Conservation (phyloP, 2,329 filamentous ascomycete species). For the Aspergillus fructus region DNA sequence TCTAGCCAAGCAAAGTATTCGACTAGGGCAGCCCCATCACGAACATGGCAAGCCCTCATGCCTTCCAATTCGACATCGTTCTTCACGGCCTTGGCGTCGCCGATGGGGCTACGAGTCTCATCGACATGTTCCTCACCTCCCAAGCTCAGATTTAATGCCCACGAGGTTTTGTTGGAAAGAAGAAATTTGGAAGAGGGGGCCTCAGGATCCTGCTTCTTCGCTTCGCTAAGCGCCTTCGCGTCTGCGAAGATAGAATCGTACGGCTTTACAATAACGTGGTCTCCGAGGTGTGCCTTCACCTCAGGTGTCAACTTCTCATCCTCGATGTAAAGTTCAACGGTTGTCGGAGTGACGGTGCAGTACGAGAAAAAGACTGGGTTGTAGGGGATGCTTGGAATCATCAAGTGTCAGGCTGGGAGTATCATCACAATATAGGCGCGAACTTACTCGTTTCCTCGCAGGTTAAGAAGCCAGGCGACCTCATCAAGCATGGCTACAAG, state of each 20-base stretch:
- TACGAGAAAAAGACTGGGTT: conserved; percentile 99
- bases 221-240: conserved; percentile 62
- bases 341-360: conserved; percentile 74
- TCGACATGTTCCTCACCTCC: conserved; percentile 85
- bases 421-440: neutral
- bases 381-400: conserved; percentile 69
- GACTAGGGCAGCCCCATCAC: conserved; percentile 85
- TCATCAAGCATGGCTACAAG: conserved; percentile 79
- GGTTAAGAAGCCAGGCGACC: conserved; percentile 97
- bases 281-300: conserved; percentile 67
- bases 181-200: conserved; percentile 65
- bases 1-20: conserved; percentile 98
- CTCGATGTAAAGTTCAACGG: conserved; percentile 81
- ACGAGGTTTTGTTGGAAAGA: conserved; percentile 85
- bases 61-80: conserved; percentile 85
- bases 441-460: conserved; percentile 77
- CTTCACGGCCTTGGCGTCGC: conserved; percentile 91
- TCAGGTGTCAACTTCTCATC: conserved; percentile 71
- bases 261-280: conserved; percentile 71
- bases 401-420: conserved; percentile 6
- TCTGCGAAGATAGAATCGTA: conserved; percentile 82
- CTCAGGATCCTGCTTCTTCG: conserved; percentile 37
- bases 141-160: conserved; percentile 83
- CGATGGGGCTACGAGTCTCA: conserved; percentile 81
- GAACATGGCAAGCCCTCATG: conserved; percentile 90